Percentiles rank a stretch among this genome's conserved stretches.
phyloP scores from a whole-genome alignment of 495 filamentous ascomycete genomes.

The Cladorrhinum samala region DNA sequence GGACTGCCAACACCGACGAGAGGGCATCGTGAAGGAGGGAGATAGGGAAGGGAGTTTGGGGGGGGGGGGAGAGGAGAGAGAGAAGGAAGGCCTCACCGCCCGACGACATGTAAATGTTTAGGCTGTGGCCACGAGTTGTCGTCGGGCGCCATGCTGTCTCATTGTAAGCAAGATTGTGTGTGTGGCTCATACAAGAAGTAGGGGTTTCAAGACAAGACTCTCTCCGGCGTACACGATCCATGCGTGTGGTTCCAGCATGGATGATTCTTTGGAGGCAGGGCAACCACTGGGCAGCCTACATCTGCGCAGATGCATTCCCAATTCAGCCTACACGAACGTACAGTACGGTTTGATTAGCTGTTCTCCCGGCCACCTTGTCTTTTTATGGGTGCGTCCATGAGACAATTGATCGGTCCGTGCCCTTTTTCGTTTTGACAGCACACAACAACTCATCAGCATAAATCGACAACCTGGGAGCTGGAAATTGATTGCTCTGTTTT shows the following conservation, averaged over 20 bases:
- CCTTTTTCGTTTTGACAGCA: neutral
- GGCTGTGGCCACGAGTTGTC: constrained; percentile 7
- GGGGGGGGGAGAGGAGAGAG: neutral
- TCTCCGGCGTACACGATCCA: too few relatives aligned
- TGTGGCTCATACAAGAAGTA: too few relatives aligned
- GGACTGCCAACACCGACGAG: neutral
- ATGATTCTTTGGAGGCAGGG: neutral
- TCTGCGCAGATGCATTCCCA: neutral
- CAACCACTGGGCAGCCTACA: neutral
- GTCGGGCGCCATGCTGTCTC: constrained; percentile 3
- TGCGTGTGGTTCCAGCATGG: neutral
- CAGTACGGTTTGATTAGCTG: neutral
- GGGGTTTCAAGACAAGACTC: too few relatives aligned
- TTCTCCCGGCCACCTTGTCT: neutral
- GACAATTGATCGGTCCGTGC: neutral
- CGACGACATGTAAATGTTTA: constrained; percentile 3
- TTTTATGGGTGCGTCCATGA: neutral
- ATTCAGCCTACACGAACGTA: constrained; percentile 2
- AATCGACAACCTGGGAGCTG: too few relatives aligned
- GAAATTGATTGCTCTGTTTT: too few relatives aligned
- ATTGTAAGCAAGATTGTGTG: neutral
- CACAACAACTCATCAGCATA: too few relatives aligned
- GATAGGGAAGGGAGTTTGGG: too few relatives aligned
- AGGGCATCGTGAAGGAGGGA: neutral
- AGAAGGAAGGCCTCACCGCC: constrained; percentile 10